Evolutionary conservation across 352 stramenopile genomes (phyloP), one percentile per base, ranked within the genome.

Genomic region (Phytopythium montanum): DNA sequence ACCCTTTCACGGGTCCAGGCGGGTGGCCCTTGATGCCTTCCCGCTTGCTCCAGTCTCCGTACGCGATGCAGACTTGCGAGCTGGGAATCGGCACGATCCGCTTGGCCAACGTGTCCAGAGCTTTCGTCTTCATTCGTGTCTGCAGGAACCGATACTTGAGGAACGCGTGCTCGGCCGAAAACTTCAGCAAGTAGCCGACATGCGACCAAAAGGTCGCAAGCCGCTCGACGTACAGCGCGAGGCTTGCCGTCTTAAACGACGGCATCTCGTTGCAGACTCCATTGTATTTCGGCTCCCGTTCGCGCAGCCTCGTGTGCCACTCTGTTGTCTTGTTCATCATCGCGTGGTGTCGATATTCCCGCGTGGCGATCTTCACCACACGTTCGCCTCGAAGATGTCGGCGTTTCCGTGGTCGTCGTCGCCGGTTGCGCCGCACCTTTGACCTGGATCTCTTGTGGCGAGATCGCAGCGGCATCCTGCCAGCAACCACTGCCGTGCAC

Each of bases 1-100:
- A 61, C 19, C 56, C 51, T 38, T 68, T 68, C 10, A 61, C 62
- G 3, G 51, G 62, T 33, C 52, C 56, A 0, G 51, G 52, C 1
- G 62, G 42, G 6, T 68, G 45, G 10, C 56, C 56, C 23, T 61
- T 68, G 56, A 68, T 61, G 0, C 62, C 62, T 46, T 50, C 42
- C 5, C 13, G 42, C 13, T n/a, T 9, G 28, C 42, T 50, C 36
- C 36, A 41, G 36, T 41, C 36, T 1, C 36, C 36, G 36, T 41
- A 41, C 6, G 0, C 36, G 36, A 29, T 50, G 42, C 42, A 13
- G 19, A 50, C 23, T 25, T 50, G 23, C 42, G 26, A 29, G n/a
- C n/a, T 50, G 42, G 42, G 7, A 13, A 7, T 36, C 14, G 33
- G 33, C 33, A 38, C 33, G 33, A 38, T 8, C 1, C n/a, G n/a